These are phyloP conservation scores for Salvia sclarea DNA, from an alignment of 305 asterid genomes.

Conservation along the genomic window DNA sequence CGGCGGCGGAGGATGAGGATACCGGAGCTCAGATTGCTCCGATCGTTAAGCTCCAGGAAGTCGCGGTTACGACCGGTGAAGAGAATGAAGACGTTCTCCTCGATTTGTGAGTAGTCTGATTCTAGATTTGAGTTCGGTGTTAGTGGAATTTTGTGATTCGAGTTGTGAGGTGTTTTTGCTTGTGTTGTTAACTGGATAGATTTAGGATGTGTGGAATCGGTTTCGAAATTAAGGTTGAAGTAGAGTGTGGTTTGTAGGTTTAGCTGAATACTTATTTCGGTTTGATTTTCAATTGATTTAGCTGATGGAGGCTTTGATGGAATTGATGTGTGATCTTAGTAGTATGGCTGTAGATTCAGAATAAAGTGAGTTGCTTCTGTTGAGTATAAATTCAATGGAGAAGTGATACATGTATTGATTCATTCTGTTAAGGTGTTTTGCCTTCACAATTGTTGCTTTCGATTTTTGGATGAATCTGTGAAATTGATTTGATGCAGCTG, in stretches of 20 bases:
- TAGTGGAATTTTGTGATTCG: background rate
- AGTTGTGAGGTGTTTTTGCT: background rate
- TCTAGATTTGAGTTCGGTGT: conserved; percentile 17
- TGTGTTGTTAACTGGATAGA: background rate
- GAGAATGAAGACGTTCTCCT: conserved; percentile 56
- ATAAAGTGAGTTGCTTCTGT: background rate
- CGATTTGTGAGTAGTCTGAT: conserved; percentile 47
- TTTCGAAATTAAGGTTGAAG: background rate
- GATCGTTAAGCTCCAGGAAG: conserved; percentile 60
- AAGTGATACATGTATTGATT: background rate
- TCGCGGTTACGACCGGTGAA: conserved; percentile 57
- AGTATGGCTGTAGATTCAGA: background rate
- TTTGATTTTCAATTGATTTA: background rate
- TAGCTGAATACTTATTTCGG: background rate
- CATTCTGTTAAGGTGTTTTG: background rate
- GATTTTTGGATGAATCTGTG: background rate
- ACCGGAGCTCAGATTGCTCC: conserved; percentile 69
- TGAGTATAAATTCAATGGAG: background rate
- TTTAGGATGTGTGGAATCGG: background rate
- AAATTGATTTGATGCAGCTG: background rate
- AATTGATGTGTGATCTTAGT: background rate
- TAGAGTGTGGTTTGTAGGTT: background rate
- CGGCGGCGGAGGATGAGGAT: conserved; percentile 59
- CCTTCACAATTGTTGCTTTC: background rate
- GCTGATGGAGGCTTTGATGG: background rate